Evolutionary conservation across 352 stramenopile species (phyloP), one percentile per base, ranked within the genome.

Genomic region (Phytopythium helicoides): DNA sequence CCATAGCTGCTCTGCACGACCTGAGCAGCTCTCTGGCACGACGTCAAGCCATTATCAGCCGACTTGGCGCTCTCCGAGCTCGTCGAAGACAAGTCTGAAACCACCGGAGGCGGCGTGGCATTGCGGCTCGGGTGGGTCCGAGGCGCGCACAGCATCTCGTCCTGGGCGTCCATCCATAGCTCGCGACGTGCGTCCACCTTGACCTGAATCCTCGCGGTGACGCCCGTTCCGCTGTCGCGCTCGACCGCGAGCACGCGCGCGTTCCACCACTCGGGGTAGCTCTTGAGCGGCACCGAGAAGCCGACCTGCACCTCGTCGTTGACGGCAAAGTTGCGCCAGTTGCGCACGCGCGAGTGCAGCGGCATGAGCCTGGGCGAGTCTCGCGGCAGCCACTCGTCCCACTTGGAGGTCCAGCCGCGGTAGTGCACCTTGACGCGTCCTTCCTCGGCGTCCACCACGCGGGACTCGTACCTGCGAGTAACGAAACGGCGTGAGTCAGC

Each of bases 331-430:
- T 53, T 60, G 23, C 75, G 64, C 75, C 75, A 86, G 45, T 84
- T 77, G 19, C 48, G 56, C 14, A 81, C 71, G 26, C 60, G 42
- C 15, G 92, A 95, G 48, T 96, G 77, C 55, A 98, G 96, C 3
- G 90, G 90, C 26, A 86, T 76, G 21, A 98, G 66, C 1, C 94
- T 73, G 19, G 80, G 71, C 11, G 92, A 97, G 52, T 92, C 68
- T 34, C 73, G 83, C 6, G 81, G 53, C 37, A 98, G 78, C 89
- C 91, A 98, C 68, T 98, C 94, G 74, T 99, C 92, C 95, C 95
- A 99, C 46, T 95, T 85, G 18, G 84, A 53, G 2, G 95, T 95
- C 94, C 94, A 98, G 7, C 94, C 94, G 55, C 97, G 96, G 61
- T 98, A 98, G 62, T 98, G 92, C 46, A 98, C 84, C 14, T 90